Percentiles rank a stretch among this genome's conserved stretches.
phyloP scores from a whole-genome alignment of 2,329 filamentous ascomycete species.

The Venturia nashicola region DNA sequence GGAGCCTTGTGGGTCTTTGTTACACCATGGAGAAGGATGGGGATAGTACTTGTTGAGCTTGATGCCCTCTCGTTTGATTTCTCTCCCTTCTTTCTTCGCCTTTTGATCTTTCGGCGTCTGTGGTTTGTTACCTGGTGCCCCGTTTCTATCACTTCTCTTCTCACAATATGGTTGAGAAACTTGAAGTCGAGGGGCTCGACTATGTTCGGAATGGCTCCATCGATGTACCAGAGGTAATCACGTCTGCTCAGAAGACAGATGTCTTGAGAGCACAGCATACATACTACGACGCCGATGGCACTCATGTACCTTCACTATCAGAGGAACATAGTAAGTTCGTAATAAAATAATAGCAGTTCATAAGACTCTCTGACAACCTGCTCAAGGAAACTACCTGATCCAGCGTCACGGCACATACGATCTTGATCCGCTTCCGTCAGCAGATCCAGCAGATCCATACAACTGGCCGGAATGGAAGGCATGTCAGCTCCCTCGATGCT shows the following conservation, averaged over 20 bases:
- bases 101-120: background rate
- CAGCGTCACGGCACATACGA: conserved; percentile 41
- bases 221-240: background rate
- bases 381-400: conserved; percentile 40
- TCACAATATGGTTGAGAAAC: background rate
- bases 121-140: background rate
- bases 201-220: background rate
- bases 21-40: background rate
- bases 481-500: conserved; percentile 4
- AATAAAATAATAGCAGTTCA: background rate
- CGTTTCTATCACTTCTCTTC: background rate
- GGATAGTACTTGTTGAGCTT: background rate
- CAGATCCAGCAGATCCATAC: conserved; percentile 40
- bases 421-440: conserved; percentile 40
- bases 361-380: conserved; percentile 14
- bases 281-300: background rate
- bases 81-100: background rate
- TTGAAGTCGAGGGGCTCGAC: background rate
- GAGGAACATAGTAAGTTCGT: background rate
- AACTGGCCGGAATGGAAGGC: conserved; percentile 44
- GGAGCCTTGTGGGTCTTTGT: background rate
- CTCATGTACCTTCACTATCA: background rate
- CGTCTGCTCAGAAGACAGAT: background rate
- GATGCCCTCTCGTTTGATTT: background rate
- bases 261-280: background rate